These are phyloP conservation scores for Onygenales sp. DNA, from an alignment of 2,329 filamentous ascomycete species.

Conservation along the genomic window DNA sequence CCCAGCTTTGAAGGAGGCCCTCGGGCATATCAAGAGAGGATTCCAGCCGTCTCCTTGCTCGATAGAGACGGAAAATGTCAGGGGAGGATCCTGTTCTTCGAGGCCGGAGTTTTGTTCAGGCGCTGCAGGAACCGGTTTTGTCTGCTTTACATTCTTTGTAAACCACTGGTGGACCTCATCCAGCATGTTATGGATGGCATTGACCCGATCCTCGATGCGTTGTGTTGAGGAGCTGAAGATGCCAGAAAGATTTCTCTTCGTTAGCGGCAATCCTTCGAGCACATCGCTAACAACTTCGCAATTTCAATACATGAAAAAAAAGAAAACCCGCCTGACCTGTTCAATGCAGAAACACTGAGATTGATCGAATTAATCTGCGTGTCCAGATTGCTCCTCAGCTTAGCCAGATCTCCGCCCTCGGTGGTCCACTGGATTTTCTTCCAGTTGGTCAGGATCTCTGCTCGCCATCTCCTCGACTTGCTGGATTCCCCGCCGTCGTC, in stretches of 20 bases:
- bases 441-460: not conserved
- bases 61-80: too few species aligned
- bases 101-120: too few species aligned
- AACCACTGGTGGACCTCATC: conserved; percentile 3
- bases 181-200: conserved; percentile 1
- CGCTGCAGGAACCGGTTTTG: too few species aligned
- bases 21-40: too few species aligned
- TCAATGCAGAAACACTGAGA: too few species aligned
- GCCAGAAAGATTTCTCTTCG: not conserved
- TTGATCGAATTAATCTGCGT: not conserved
- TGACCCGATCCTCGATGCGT: not conserved
- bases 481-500: not conserved
- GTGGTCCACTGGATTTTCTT: not conserved
- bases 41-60: too few species aligned
- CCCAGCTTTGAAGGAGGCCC: too few species aligned
- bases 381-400: not conserved
- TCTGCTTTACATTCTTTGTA: not conserved
- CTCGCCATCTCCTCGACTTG: not conserved
- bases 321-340: too few species aligned
- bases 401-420: not conserved
- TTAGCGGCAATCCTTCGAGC: not conserved
- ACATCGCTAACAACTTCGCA: not conserved
- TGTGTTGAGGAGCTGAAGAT: not conserved
- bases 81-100: too few species aligned
- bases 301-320: not conserved